Evolutionary conservation across 768 basidiomycete species (phyloP), one percentile per base, ranked within the genome.

Genomic region (Leccinum longicurvipes): DNA sequence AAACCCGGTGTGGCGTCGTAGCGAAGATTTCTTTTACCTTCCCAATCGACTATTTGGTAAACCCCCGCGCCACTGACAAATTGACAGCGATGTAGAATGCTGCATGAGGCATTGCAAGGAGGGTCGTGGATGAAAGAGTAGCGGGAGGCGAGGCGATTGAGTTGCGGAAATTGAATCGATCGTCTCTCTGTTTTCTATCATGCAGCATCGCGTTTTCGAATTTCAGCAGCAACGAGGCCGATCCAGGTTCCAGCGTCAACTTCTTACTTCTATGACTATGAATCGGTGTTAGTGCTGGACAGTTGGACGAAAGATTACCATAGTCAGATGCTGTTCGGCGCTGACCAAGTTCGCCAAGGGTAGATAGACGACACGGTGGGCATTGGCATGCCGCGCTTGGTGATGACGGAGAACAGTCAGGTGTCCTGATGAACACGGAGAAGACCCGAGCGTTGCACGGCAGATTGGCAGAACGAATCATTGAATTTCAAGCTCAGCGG

Each of bases 401-500:
- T 8, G 34, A n/a, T 10, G n/a, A 17, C 34, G 34, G 34, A 36
- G 34, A 7, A 27, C 27, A 27, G 6, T 27, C 27, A 8, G 27
- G 27, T 27, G 27, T 27, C 15, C 31, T 32, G 31, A 15, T 12
- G 31, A 32, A 32, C 31, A 32, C 31, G 31, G 31, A 32, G 34
- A 34, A 34, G 34, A 34, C 34, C 34, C 17, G 34, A 34, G 34
- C 34, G 34, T 17, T 34, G 34, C 34, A 34, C 39, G n/a, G 39
- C 39, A 39, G 39, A 39, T 39, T n/a, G 39, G 39, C 19, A 39
- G 23, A 45, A 21, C 15, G 51, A 36, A 65, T 64, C 61, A 53
- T 10, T 15, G 19, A 27, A n/a, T 54, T 64, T 67, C 23, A 64
- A 64, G 27, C 51, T 58, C 63, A 49, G 58, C 58, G 64, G 51